Conservation (phyloP, 2,329 filamentous ascomycete species). For the Pseudogymnoascus sp. region DNA sequence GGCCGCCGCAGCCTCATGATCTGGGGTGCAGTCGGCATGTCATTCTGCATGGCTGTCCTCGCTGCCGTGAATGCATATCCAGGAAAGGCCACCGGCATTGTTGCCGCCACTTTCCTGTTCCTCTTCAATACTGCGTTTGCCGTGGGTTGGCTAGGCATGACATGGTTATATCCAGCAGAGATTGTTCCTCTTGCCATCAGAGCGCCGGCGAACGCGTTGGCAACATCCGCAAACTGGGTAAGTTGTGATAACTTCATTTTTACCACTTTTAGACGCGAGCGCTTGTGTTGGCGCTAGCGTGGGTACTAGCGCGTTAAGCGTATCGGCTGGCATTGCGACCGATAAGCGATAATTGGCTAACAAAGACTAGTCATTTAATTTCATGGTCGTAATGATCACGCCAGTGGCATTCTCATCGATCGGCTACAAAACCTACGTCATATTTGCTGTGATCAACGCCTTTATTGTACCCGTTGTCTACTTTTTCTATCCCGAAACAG, state of each 20-base stretch:
- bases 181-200: constrained; percentile 44
- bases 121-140: constrained; percentile 47
- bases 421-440: constrained; percentile 51
- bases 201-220: constrained; percentile 50
- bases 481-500: constrained; percentile 59
- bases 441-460: constrained; percentile 46
- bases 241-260: background rate
- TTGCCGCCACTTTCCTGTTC: constrained; percentile 32
- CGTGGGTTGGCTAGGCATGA: constrained; percentile 43
- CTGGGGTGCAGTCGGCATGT: constrained; percentile 56
- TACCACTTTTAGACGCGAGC: background rate
- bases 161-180: constrained; percentile 50
- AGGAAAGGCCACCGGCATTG: constrained; percentile 24
- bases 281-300: constrained; percentile 18
- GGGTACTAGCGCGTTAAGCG: constrained; percentile 14
- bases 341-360: constrained; percentile 16
- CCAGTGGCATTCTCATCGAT: constrained; percentile 39
- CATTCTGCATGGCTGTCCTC: constrained; percentile 56
- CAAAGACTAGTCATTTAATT: constrained; percentile 49
- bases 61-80: constrained; percentile 24
- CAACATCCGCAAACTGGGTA: constrained; percentile 30
- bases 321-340: constrained; percentile 23
- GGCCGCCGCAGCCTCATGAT: constrained; percentile 66
- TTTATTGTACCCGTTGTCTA: constrained; percentile 35
- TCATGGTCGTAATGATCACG: constrained; percentile 36